Conservation (phyloP, 2,329 filamentous ascomycete species). For the Rhytidhysteron rufulum region DNA sequence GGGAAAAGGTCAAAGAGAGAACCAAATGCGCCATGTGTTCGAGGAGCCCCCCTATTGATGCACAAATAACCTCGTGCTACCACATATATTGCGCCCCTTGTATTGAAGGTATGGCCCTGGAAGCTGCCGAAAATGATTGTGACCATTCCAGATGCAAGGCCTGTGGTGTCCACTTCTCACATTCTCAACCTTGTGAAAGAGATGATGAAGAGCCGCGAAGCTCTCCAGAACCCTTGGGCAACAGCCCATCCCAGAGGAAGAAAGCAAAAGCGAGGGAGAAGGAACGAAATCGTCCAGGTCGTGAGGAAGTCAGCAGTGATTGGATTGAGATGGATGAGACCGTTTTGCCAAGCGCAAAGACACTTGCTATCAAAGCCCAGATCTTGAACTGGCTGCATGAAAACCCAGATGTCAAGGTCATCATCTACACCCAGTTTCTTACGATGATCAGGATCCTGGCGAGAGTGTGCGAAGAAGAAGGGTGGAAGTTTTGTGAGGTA, state of each 20-base stretch:
- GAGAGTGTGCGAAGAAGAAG: slow-evolving; percentile 47
- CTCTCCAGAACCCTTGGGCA: slow-evolving; percentile 11
- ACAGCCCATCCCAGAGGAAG: slow-evolving; percentile 8
- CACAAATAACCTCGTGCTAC: slow-evolving; percentile 49
- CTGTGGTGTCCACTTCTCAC: slow-evolving; percentile 28
- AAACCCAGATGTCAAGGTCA: slow-evolving; percentile 51
- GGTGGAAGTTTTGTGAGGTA: slow-evolving; percentile 46
- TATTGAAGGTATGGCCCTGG: slow-evolving; percentile 29
- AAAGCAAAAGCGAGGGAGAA: slow-evolving; percentile 10
- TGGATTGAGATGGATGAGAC: slow-evolving; percentile 37
- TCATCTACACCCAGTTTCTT: slow-evolving; percentile 59
- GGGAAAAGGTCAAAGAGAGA: slow-evolving; percentile 40
- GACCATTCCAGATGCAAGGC: slow-evolving; percentile 21
- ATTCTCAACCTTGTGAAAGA: slow-evolving; percentile 18
- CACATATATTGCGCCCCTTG: slow-evolving; percentile 56
- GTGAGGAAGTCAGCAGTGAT: slow-evolving; percentile 28
- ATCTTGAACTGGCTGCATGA: slow-evolving; percentile 44
- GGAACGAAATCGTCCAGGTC: slow-evolving; percentile 8
- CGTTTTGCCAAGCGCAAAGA: slow-evolving; percentile 45
- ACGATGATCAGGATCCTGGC: slow-evolving; percentile 50
- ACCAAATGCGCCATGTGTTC: slow-evolving; percentile 44
- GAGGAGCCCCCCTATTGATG: slow-evolving; percentile 32
- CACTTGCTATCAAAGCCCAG: slow-evolving; percentile 43
- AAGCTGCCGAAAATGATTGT: slow-evolving; percentile 18
- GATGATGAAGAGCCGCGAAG: slow-evolving; percentile 8